Conservation (phyloP, 441 rosid genomes). For the Arabidopsis hybrid region DNA sequence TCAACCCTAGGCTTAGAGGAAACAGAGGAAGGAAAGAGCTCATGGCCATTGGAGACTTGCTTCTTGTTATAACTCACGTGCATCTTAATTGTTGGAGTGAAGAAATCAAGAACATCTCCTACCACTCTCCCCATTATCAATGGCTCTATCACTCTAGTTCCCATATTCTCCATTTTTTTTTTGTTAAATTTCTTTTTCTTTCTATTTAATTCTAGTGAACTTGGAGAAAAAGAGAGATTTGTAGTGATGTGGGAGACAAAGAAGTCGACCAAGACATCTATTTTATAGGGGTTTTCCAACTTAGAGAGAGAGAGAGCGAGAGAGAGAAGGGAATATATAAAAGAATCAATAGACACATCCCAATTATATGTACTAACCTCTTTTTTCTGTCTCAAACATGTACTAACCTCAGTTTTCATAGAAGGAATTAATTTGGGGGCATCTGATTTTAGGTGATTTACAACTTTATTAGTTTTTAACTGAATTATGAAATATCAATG, state of each 20-base stretch:
- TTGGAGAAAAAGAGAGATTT: constrained; percentile 22
- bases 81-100: constrained; percentile 62
- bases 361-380: not conserved
- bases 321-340: constrained; percentile 18
- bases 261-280: constrained; percentile 29
- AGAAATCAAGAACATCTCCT: constrained; percentile 78
- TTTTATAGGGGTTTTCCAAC: constrained; percentile 41
- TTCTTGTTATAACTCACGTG: constrained; percentile 55
- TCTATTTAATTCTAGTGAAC: constrained; percentile 6
- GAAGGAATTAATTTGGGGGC: not conserved
- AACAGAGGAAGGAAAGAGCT: constrained; percentile 66
- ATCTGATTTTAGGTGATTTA: not conserved
- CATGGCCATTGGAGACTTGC: constrained; percentile 70
- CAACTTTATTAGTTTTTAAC: no score
- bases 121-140: constrained; percentile 72
- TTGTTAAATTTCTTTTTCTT: constrained; percentile 18
- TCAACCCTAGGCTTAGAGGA: constrained; percentile 66
- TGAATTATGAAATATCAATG: no score
- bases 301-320: constrained; percentile 8
- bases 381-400: not conserved
- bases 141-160: constrained; percentile 53
- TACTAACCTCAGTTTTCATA: not conserved
- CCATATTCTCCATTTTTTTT: constrained; percentile 37
- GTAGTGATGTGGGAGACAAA: constrained; percentile 36
- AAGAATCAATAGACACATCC: constrained; percentile 16